Conservation (phyloP, 345 rosid genomes). For the Dipteronia sinensis region DNA sequence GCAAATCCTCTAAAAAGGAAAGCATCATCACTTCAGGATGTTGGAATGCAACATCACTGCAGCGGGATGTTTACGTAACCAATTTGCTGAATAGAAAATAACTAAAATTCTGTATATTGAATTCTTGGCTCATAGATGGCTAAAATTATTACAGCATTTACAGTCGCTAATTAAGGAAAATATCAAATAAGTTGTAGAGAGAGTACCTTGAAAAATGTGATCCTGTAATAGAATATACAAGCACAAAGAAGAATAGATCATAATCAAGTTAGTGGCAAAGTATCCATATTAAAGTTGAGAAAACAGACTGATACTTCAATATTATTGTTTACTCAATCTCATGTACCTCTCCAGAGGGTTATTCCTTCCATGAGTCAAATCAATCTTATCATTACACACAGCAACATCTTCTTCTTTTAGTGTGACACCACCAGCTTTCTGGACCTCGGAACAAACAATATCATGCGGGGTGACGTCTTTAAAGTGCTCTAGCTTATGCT, state of each 20-base stretch:
- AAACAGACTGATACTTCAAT: background rate
- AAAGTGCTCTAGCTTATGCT: slow-evolving; percentile 74
- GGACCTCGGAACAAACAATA: slow-evolving; percentile 90
- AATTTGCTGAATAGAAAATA: background rate
- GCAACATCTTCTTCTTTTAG: slow-evolving; percentile 76
- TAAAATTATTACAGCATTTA: background rate
- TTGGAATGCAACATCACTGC: background rate
- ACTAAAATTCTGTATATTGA: background rate
- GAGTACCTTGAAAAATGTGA: slow-evolving; percentile 88
- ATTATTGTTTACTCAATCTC: background rate
- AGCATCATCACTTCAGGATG: too few species aligned
- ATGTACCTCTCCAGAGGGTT: slow-evolving; percentile 87
- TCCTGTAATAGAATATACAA: slow-evolving; percentile 45
- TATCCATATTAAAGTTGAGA: slow-evolving; percentile 3
- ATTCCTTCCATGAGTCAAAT: slow-evolving; percentile 80
- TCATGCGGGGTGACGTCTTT: slow-evolving; percentile 78
- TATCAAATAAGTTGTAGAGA: background rate
- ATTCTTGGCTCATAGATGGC: background rate
- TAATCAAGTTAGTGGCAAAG: slow-evolving; percentile 9
- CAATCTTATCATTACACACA: slow-evolving; percentile 82
- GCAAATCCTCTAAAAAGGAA: background rate
- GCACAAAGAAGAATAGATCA: slow-evolving; percentile 10
- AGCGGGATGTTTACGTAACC: background rate
- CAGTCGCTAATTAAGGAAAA: background rate
- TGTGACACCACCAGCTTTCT: slow-evolving; percentile 66